Evolutionary conservation across 768 basidiomycete genomes (phyloP), one percentile per base, ranked within the genome.

Genomic region (Lactarius pseudohatsudake): DNA sequence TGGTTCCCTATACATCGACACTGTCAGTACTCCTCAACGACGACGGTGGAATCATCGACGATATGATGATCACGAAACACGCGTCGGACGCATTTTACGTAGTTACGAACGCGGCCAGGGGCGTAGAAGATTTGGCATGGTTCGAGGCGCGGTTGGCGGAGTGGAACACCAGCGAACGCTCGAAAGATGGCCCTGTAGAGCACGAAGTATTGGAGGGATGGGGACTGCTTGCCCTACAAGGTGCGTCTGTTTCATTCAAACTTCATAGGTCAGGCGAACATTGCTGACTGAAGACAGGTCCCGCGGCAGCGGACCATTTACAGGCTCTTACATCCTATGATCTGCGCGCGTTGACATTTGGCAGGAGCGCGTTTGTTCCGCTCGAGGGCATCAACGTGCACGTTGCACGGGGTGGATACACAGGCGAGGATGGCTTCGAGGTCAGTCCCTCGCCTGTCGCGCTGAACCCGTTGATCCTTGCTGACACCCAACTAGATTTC

Each of bases 371-470:
- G 0, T 94, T 86, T 74, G 83, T 93, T 10, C 86, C 90, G 0
- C 82, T 97, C 50, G 88, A 89, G 65, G 89, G 87, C 4, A 85
- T 87, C 71, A 88, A 87, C 73, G 83, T 92, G 41, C 94, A 98
- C 74, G 86, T 98, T 36, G 91, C 94, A 9, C 87, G 97, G 18
- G 93, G 94, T 34, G 97, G 97, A 5, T 99, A 99, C 78, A 98
- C 97, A 0, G 97, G 97, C 13, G 97, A 99, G 78, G 97, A 99
- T 76, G 97, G 97, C 0, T 98, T 99, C 71, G 97, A 99, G 83
- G 94, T 88, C 30, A 65, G 79, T 67, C n/a, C 53, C 30, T 38
- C 22, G 26, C 32, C 50, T 22, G 43, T 40, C 41, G 20, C 57
- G 43, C 41, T 22, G 32, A 38, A 30, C 28, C 41, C 28, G n/a